Conservation (phyloP, 352 stramenopile species). For the Phytophthora pisi region DNA sequence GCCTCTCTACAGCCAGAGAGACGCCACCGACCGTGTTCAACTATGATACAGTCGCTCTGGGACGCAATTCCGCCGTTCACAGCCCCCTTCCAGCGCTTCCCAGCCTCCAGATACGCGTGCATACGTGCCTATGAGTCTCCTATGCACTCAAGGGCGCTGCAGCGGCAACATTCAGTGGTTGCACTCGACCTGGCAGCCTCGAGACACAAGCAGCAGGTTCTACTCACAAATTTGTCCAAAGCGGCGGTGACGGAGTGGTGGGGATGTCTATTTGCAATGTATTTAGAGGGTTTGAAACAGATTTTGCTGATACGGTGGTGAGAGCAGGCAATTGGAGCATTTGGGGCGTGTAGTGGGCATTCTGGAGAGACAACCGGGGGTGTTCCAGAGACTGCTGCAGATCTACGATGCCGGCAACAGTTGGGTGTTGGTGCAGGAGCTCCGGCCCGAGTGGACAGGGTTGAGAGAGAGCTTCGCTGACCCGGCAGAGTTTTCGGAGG, state of each 20-base stretch:
- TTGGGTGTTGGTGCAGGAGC: conserved; percentile 67
- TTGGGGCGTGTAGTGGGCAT: conserved; percentile 41
- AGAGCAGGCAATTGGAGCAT: conserved; percentile 51
- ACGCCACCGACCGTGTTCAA: background rate
- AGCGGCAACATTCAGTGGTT: conserved; percentile 27
- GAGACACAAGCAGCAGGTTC: conserved; percentile 30
- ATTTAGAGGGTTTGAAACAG: background rate
- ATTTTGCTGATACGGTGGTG: background rate
- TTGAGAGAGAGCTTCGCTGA: conserved; percentile 36
- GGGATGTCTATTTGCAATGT: conserved; percentile 4
- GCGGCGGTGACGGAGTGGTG: conserved; percentile 45
- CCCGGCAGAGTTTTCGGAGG: conserved; percentile 41
- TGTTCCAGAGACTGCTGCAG: conserved; percentile 55
- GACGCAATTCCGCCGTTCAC: conserved; percentile 1
- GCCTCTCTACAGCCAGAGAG: conserved; percentile 7
- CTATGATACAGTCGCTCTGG: conserved; percentile 24
- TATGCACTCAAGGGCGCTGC: conserved; percentile 11
- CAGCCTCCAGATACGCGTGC: conserved; percentile 29
- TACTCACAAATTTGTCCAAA: conserved; percentile 50
- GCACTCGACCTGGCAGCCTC: conserved; percentile 35
- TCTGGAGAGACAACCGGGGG: conserved; percentile 31
- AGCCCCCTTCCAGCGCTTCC: conserved; percentile 37
- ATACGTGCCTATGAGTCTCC: conserved; percentile 23
- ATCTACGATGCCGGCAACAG: conserved; percentile 57
- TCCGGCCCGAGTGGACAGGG: conserved; percentile 37